phyloP scores from a whole-genome alignment of 2,329 filamentous ascomycete genomes.

The Sphaerostilbella broomeana region DNA sequence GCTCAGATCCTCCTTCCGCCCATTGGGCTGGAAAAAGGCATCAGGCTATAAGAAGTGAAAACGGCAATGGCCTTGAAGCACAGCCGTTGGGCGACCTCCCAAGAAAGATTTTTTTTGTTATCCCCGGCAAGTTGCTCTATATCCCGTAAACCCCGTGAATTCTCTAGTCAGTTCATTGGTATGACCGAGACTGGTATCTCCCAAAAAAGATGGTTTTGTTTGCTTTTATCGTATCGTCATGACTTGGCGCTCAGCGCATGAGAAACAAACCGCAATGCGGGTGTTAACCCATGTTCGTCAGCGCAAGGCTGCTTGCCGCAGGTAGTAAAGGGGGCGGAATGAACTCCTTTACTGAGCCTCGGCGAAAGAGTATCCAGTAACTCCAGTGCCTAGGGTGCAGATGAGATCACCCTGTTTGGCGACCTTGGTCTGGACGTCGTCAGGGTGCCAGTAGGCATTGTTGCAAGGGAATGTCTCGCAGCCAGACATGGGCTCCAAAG shows the following conservation, averaged over 20 bases:
- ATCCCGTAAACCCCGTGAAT: conserved; percentile 5
- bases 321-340: conserved; percentile 1
- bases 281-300: neutral
- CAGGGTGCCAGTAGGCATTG: conserved; percentile 46
- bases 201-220: conserved; percentile 12
- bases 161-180: neutral
- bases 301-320: neutral
- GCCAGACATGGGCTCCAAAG: conserved; percentile 38
- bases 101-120: conserved; percentile 16
- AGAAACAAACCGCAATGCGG: neutral
- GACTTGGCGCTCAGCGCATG: conserved; percentile 21
- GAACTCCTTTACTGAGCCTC: conserved; percentile 8
- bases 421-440: conserved; percentile 51
- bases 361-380: conserved; percentile 19
- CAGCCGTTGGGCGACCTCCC: conserved; percentile 1
- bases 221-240: conserved; percentile 17
- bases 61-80: conserved; percentile 1
- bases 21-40: neutral
- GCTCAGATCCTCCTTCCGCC: conserved; percentile 17
- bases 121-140: conserved; percentile 5
- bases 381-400: conserved; percentile 41
- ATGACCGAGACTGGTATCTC: conserved; percentile 22
- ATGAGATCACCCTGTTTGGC: conserved; percentile 43
- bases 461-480: conserved; percentile 47
- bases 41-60: conserved; percentile 21